Base-by-base conservation (phyloP, 768 basidiomycete genomes). In the Termitomyces eurrhizus region DNA sequence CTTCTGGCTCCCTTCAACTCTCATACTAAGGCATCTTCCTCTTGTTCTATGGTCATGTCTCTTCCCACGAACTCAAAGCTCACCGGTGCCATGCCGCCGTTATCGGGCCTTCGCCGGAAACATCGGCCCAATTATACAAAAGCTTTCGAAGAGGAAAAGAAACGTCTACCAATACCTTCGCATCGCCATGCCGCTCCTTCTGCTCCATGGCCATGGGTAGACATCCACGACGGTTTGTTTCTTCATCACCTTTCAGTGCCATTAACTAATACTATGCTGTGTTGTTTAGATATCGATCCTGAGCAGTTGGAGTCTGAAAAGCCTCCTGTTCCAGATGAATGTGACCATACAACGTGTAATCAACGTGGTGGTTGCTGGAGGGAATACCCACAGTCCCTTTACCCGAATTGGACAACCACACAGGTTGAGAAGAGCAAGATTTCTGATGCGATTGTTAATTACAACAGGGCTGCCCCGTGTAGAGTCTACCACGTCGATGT, bases 351-450 rank as follows among this genome's bases (percentile, higher is more conserved):
- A 16, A 55, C 60, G 39, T 80, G 80, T 60, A 59, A 68, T 18
- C n/a, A 41, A 42, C 36, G 5, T 18, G 59, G 59, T 21, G 71
- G 70, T 11, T 80, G 79, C 61, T 80, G 77, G 76, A 71, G 45
- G 56, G 69, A 68, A 0, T 81, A 80, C 59, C 80, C 80, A 6
- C 75, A 80, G 51, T 78, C 78, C 7, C 70, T 70, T 39, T 87
- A 83, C 62, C 83, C 81, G 16, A 86, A 84, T 59, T 85, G 85
- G 85, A 84, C 82, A 0, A 62, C 67, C 9, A 66, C 66, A 13
- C 84, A 85, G 61, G 74, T 78, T 3, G 63, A 64, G 41, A 75
- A 75, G 56, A 79, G 79, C 65, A 73, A 74, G 57, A 80, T 81
- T 42, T 61, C 67, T 16, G 68, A 67, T 13, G 79, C 75, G 1